Conservation (phyloP, 352 stramenopile genomes). For the Globisporangium middletonii region DNA sequence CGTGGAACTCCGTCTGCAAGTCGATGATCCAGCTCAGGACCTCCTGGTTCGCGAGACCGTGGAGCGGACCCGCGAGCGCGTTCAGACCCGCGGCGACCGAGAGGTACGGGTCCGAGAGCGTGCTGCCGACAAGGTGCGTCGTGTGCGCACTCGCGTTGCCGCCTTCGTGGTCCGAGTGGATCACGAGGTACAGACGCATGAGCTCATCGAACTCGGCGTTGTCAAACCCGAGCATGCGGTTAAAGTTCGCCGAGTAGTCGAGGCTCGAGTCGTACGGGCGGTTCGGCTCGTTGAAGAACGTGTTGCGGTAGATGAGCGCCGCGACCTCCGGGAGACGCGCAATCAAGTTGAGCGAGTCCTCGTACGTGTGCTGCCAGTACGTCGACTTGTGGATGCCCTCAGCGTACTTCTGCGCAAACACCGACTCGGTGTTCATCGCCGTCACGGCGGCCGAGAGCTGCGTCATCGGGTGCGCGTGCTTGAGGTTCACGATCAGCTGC, state of each 20-base stretch:
- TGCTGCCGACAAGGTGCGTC: conserved; percentile 97
- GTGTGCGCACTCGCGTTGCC: conserved; percentile 98
- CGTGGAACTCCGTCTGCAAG: conserved; percentile 95
- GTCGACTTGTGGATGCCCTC: conserved; percentile 97
- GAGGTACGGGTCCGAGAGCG: conserved; percentile 97
- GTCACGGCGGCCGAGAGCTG: conserved; percentile 95
- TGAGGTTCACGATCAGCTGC: conserved; percentile 93
- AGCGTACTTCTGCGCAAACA: conserved; percentile 96
- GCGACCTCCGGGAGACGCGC: conserved; percentile 96
- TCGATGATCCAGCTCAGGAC: conserved; percentile 93
- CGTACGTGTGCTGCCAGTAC: conserved; percentile 97
- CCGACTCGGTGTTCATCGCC: conserved; percentile 92
- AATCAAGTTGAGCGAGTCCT: conserved; percentile 98
- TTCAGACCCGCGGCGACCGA: conserved; percentile 96
- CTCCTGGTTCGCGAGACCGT: conserved; percentile 99
- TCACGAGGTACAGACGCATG: conserved; percentile 99
- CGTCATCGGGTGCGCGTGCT: conserved; percentile 99
- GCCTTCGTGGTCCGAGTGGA: conserved; percentile 99
- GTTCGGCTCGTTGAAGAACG: conserved; percentile 95
- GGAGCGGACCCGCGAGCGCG: conserved; percentile 95
- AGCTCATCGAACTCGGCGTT: conserved; percentile 97
- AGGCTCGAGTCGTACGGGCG: conserved; percentile 92
- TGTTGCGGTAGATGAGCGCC: conserved; percentile 98
- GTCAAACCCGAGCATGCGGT: conserved; percentile 97
- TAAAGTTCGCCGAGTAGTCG: conserved; percentile 99